Evolutionary conservation across 257 asterid genomes (phyloP), one percentile per base, ranked within the genome.

Genomic region (Solanum gandarillasii): DNA sequence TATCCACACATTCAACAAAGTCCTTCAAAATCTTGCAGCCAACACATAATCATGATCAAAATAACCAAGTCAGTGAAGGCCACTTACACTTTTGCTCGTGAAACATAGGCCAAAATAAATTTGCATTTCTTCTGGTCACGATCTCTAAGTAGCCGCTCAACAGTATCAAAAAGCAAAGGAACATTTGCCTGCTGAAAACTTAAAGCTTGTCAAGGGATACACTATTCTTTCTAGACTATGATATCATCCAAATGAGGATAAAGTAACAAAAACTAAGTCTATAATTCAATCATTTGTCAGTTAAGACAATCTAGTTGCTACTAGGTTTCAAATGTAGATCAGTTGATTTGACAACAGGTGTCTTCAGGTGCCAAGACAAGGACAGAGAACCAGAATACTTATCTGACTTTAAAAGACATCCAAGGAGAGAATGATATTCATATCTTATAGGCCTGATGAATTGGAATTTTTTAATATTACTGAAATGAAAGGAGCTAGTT

Each of bases 101-200:
- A 97, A 68, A 97, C 94, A 71, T 97, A 97, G 87, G 94, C 98
- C 92, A 97, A 89, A 83, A 94, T 92, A 88, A 95, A 97, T 84
- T 93, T 94, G 92, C 98, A 94, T 21, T 93, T 92, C 73, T 71
- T 88, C 86, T 86, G 90, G 67, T 84, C 87, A 86, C 93, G 87
- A 87, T 85, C 88, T 1, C 38, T 46, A 86, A 95, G 96, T 81
- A 97, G 75, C 92, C 88, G 90, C 87, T 89, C 90, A 87, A 95
- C 98, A 7, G 98, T 93, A 87, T 92, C 92, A 84, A 95, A 95
- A 86, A 97, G 98, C 91, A 91, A 89, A 82, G 98, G 96, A 88
- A 97, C 88, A 88, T 91, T 97, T 6, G 91, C 85, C 93, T 97
- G 99, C 92, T 95, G 99, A 92, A 95, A 97, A 93, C 99, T 93